These are phyloP conservation scores for Hypomyces rosellus DNA, from an alignment of 2,329 filamentous ascomycete genomes.

Conservation along the genomic window DNA sequence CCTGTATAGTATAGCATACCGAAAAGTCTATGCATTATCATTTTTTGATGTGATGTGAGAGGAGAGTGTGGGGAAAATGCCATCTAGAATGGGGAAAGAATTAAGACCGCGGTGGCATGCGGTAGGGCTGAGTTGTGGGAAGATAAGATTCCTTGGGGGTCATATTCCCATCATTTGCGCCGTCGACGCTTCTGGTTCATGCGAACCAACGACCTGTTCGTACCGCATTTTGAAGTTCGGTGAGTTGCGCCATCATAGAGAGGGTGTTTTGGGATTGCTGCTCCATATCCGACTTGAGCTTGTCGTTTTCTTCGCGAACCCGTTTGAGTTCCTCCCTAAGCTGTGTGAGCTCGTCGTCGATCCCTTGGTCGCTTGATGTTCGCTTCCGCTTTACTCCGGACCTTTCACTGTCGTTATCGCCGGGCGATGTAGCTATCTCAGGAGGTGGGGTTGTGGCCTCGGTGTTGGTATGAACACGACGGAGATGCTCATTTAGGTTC, in stretches of 20 bases:
- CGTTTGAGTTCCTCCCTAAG: slow-evolving; percentile 62
- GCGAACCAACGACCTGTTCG: slow-evolving; percentile 27
- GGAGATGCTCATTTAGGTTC: slow-evolving; percentile 88
- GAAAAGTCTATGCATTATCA: slow-evolving; percentile 6
- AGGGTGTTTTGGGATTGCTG: slow-evolving; percentile 41
- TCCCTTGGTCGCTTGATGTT: slow-evolving; percentile 23
- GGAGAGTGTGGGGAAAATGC: slow-evolving; percentile 1
- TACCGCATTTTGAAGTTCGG: slow-evolving; percentile 38
- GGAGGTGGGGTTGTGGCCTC: slow-evolving; percentile 29
- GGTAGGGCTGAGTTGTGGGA: background rate
- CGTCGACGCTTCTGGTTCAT: slow-evolving; percentile 31
- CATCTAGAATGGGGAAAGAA: background rate
- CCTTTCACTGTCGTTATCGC: slow-evolving; percentile 42
- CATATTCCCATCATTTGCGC: slow-evolving; percentile 34
- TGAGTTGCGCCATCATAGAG: slow-evolving; percentile 44
- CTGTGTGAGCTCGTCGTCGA: slow-evolving; percentile 42
- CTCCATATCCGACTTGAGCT: slow-evolving; percentile 46
- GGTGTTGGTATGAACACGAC: slow-evolving; percentile 69
- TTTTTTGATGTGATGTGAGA: background rate
- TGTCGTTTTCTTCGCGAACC: slow-evolving; percentile 58
- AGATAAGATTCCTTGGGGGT: background rate
- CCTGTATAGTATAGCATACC: background rate
- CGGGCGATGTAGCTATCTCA: slow-evolving; percentile 32
- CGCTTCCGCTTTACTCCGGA: slow-evolving; percentile 44
- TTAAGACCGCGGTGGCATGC: background rate